Base-by-base conservation (phyloP, 2,329 filamentous ascomycete genomes). In the Alternaria metachromatica region DNA sequence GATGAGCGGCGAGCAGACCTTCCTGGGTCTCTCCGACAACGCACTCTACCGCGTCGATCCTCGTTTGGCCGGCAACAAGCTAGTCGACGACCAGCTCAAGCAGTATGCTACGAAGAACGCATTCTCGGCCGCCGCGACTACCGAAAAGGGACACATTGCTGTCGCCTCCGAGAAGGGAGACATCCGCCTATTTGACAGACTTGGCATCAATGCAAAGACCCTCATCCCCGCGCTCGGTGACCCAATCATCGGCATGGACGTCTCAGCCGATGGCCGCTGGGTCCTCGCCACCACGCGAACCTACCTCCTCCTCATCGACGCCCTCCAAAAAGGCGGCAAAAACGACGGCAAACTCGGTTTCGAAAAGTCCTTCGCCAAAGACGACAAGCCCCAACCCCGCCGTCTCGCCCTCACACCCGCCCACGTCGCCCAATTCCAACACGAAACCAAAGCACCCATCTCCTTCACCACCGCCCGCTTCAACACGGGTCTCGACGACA, bases 291-390 rank as follows among this genome's bases (percentile, higher is more conserved):
- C 96, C 2, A 97, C 95, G 73, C 89, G 92, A 49, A 99, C 95
- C 5, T 99, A 98, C 78, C 88, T 99, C 12, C 88, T 99, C 8
- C 90, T 99, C 65, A 93, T 99, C 67, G 96, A 99, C 76, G 89
- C 94, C 0, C 82, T 95, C 72, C 96, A 99, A 77, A 94, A 96
- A 77, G 88, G 90, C 1, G 96, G 96, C 79, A 98, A 97, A 86
- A 97, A 98, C 69, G 93, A 96, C 77, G 96, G 96, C 77, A 97
- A 97, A 81, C 90, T 99, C n/a, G 96, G 96, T 2, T 99, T 99
- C 76, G 94, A 99, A 81, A 94, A 92, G 79, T 85, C 93, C 0
- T 99, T 99, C 75, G 90, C 92, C 4, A 96, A 97, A 70, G 94
- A 97, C 78, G 87, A 90, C 20, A 99, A 99, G 81, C 96, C 96